phyloP scores from a whole-genome alignment of 495 filamentous ascomycete species.

The Glarea lozoyensis region DNA sequence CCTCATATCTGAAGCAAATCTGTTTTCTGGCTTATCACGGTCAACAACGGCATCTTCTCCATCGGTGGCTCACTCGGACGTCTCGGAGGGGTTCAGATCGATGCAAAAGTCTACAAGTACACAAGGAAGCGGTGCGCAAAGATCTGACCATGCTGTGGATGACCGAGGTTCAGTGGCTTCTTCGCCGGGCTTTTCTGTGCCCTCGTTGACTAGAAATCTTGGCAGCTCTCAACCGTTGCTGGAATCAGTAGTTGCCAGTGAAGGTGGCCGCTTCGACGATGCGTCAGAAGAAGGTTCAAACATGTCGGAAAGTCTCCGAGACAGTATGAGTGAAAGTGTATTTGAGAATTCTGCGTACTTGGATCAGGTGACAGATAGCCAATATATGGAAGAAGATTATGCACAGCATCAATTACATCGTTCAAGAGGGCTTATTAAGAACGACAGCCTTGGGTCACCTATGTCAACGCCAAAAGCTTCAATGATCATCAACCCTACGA shows the following conservation, averaged over 20 bases:
- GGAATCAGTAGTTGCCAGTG: constrained; percentile 15
- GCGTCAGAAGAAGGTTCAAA: constrained; percentile 26
- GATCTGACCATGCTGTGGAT: constrained; percentile 9
- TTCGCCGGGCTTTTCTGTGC: constrained; percentile 2
- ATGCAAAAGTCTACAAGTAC: constrained; percentile 5
- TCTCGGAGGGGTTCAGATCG: constrained; percentile 9
- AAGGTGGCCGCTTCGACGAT: constrained; percentile 23
- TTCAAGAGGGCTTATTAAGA: not conserved
- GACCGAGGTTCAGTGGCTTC: constrained; percentile 8
- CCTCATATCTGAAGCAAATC: constrained; percentile 61
- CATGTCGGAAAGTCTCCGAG: constrained; percentile 27
- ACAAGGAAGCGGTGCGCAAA: constrained; percentile 2
- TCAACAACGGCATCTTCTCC: constrained; percentile 56
- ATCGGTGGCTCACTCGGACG: constrained; percentile 15
- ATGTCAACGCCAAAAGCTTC: constrained; percentile 17
- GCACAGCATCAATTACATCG: no score
- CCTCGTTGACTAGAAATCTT: constrained; percentile 4
- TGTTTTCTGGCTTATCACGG: constrained; percentile 58
- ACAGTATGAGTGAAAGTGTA: constrained; percentile 25
- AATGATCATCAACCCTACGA: not conserved
- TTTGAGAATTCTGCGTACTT: constrained; percentile 40
- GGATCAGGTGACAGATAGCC: constrained; percentile 38
- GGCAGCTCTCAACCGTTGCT: not conserved
- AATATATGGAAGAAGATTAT: constrained; percentile 20
- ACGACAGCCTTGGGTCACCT: constrained; percentile 2